Conservation (phyloP, 2,329 filamentous ascomycete species). For the Mariannaea sp. region DNA sequence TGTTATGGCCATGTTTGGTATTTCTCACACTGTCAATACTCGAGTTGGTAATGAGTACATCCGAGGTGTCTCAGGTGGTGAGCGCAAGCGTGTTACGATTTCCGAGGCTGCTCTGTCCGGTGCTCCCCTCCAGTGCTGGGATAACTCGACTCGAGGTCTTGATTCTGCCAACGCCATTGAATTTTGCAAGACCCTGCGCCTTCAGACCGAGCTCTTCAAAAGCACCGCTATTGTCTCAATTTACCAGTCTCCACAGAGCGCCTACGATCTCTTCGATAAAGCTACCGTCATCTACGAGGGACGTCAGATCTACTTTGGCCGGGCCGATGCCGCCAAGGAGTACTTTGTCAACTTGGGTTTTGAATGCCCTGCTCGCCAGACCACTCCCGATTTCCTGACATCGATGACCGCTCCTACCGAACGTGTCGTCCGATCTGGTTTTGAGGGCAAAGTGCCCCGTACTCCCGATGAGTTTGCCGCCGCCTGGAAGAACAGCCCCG, state of each 20-base stretch:
- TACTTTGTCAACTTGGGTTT: slow-evolving; percentile 73
- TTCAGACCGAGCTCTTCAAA: slow-evolving; percentile 69
- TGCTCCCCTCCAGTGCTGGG: slow-evolving; percentile 67
- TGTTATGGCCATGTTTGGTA: slow-evolving; percentile 76
- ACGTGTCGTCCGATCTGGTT: slow-evolving; percentile 60
- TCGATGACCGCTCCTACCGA: slow-evolving; percentile 67
- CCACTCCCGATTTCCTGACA: slow-evolving; percentile 73
- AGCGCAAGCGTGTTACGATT: slow-evolving; percentile 70
- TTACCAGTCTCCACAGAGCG: slow-evolving; percentile 70
- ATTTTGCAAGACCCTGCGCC: slow-evolving; percentile 72
- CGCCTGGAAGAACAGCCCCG: slow-evolving; percentile 60
- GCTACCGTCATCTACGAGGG: slow-evolving; percentile 63
- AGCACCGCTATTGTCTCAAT: slow-evolving; percentile 73
- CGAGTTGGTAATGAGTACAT: slow-evolving; percentile 76
- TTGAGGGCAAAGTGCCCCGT: slow-evolving; percentile 59
- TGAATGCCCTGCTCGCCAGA: slow-evolving; percentile 68
- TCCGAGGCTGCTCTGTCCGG: slow-evolving; percentile 64
- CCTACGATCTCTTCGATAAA: slow-evolving; percentile 69
- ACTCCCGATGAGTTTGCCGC: slow-evolving; percentile 66
- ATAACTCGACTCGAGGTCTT: slow-evolving; percentile 75
- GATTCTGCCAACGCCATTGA: slow-evolving; percentile 78
- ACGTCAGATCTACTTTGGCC: slow-evolving; percentile 67
- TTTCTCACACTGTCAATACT: slow-evolving; percentile 74
- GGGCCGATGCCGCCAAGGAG: slow-evolving; percentile 60
- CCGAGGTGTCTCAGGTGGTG: slow-evolving; percentile 75